Evolutionary conservation across 2,329 filamentous ascomycete species (phyloP).

Genomic region (Ilyonectria sp.): DNA sequence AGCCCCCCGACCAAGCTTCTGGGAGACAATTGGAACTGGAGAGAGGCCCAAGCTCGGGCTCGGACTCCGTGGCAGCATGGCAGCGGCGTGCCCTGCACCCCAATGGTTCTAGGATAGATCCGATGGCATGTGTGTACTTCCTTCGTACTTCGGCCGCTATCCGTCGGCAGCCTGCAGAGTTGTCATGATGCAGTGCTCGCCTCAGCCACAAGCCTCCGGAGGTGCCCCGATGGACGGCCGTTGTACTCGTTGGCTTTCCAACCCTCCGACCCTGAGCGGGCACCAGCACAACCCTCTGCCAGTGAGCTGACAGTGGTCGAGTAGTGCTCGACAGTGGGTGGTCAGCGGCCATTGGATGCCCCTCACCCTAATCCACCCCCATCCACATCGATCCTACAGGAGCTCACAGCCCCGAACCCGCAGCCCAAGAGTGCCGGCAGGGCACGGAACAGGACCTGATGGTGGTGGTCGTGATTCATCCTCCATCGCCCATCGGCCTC

Average conservation of each 20-base stretch:
- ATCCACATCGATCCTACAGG: conserved; percentile 36
- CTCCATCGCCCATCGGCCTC: conserved; percentile 32
- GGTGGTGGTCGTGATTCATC: neutral
- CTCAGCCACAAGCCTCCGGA: conserved; percentile 11
- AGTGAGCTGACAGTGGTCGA: conserved; percentile 21
- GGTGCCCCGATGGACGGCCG: conserved; percentile 2
- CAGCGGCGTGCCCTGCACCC: conserved; percentile 5
- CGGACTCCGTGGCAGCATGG: conserved; percentile 37
- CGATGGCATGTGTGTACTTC: conserved; percentile 1
- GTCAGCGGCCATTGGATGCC: conserved; percentile 41
- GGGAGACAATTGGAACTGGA: conserved; percentile 26
- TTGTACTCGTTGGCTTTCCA: neutral
- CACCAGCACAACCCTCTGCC: neutral
- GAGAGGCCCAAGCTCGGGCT: conserved; percentile 29
- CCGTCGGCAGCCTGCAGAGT: conserved; percentile 2
- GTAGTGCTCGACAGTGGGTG: conserved; percentile 34
- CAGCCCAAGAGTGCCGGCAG: conserved; percentile 37
- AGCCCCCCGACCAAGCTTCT: conserved; percentile 24
- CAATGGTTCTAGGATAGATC: conserved; percentile 16
- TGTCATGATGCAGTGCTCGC: conserved; percentile 13
- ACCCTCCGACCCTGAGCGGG: neutral
- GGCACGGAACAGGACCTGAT: conserved; percentile 37
- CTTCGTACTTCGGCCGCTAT: conserved; percentile 2
- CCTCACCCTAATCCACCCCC: conserved; percentile 35
- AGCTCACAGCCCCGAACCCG: conserved; percentile 13